Conservation (phyloP, 2,329 filamentous ascomycete species). For the Fusarium begoniae region DNA sequence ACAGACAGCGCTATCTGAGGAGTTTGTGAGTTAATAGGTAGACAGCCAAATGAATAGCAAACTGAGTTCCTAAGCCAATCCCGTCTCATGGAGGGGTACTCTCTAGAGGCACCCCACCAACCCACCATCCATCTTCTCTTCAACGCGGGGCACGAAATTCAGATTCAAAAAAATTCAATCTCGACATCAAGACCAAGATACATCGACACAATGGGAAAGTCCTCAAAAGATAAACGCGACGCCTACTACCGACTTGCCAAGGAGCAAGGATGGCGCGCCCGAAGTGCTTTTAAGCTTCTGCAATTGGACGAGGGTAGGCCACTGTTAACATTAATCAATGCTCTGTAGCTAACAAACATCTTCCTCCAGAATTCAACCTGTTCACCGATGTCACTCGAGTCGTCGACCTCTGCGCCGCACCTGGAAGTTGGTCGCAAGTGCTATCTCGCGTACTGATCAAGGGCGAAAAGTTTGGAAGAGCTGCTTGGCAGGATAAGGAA, state of each 20-base stretch:
- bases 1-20: not conserved
- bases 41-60: not conserved
- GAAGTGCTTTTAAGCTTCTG: constrained; percentile 95
- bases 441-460: constrained; percentile 93
- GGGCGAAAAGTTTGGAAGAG: constrained; percentile 86
- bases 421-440: constrained; percentile 97
- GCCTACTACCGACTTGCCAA: constrained; percentile 98
- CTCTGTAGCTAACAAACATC: constrained; percentile 13
- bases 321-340: not conserved
- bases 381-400: constrained; percentile 91
- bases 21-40: not conserved
- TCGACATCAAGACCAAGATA: not conserved
- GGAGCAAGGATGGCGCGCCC: constrained; percentile 97
- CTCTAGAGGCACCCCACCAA: constrained; percentile 19
- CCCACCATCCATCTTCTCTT: not conserved
- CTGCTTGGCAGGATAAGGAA: constrained; percentile 88
- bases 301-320: constrained; percentile 82
- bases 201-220: constrained; percentile 79
- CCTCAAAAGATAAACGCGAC: constrained; percentile 98
- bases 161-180: constrained; percentile 28
- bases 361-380: constrained; percentile 81
- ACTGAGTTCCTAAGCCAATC: constrained; percentile 1
- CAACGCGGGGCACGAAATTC: constrained; percentile 44
- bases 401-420: constrained; percentile 94
- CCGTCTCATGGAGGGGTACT: constrained; percentile 8